These are phyloP conservation scores for Funneliformis caledonium DNA, from an alignment of 371 early-diverging fungal genomes.

Conservation along the genomic window DNA sequence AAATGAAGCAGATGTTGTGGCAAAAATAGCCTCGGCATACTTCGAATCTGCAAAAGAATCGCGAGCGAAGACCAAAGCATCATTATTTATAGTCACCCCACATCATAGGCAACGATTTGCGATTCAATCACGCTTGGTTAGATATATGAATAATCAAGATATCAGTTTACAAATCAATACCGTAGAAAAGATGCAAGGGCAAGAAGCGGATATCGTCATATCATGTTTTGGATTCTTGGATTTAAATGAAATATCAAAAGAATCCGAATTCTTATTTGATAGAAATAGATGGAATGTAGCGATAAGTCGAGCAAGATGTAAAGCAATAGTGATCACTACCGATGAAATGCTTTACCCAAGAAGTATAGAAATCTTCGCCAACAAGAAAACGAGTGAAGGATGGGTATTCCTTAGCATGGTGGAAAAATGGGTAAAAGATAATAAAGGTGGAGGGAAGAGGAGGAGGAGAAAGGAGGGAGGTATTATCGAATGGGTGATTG, in stretches of 20 bases:
- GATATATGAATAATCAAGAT: slow-evolving; percentile 37
- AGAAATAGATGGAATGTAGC: slow-evolving; percentile 65
- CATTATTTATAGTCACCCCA: slow-evolving; percentile 58
- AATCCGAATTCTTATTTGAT: slow-evolving; percentile 54
- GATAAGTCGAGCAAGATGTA: slow-evolving; percentile 60
- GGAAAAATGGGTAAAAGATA: slow-evolving; percentile 16
- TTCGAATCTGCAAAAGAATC: slow-evolving; percentile 42
- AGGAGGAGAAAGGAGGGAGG: background rate
- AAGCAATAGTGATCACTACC: slow-evolving; percentile 58
- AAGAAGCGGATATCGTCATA: slow-evolving; percentile 62
- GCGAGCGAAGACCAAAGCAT: slow-evolving; percentile 34
- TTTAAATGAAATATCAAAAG: slow-evolving; percentile 41
- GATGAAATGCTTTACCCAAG: slow-evolving; percentile 50
- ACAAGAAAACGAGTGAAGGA: slow-evolving; percentile 22
- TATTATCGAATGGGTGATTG: slow-evolving; percentile 23
- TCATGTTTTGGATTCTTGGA: slow-evolving; percentile 56
- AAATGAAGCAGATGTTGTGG: slow-evolving; percentile 53
- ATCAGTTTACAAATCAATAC: slow-evolving; percentile 50
- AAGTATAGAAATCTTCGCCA: slow-evolving; percentile 19
- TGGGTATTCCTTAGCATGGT: slow-evolving; percentile 33
- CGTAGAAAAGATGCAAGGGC: slow-evolving; percentile 66
- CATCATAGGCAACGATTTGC: slow-evolving; percentile 60
- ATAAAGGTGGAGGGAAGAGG: background rate
- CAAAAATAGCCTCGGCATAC: slow-evolving; percentile 50
- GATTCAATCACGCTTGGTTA: slow-evolving; percentile 42